Evolutionary conservation across 1,139 yeast genomes (phyloP).

Genomic region (Diutina mesorugosa): DNA sequence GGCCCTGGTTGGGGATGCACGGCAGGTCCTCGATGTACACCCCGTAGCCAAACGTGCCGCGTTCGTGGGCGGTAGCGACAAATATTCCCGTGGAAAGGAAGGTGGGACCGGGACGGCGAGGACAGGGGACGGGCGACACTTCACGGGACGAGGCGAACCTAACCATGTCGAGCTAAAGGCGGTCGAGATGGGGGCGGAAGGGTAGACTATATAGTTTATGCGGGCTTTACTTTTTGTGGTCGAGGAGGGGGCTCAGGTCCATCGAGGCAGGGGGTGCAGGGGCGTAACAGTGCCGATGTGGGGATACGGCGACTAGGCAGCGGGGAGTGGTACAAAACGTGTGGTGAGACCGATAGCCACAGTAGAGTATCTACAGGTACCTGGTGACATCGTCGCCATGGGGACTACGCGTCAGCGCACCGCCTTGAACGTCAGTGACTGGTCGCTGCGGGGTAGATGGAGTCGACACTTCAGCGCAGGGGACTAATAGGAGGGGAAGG

Average conservation of each 20-base stretch:
- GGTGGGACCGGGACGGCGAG: background rate
- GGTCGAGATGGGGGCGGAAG: background rate
- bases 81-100: background rate
- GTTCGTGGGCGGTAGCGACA: background rate
- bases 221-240: background rate
- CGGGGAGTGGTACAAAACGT: too few relatives aligned
- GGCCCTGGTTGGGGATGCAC: background rate
- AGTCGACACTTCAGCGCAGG: background rate
- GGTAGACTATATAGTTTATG: background rate
- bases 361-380: too few relatives aligned
- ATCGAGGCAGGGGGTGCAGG: background rate
- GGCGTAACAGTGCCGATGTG: background rate
- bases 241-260: background rate
- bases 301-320: too few relatives aligned
- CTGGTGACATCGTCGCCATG: too few relatives aligned
- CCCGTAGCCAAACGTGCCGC: background rate
- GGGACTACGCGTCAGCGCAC: too few relatives aligned
- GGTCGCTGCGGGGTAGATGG: background rate
- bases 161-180: background rate
- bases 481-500: background rate
- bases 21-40: background rate
- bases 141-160: background rate
- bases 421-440: too few relatives aligned
- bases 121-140: background rate
- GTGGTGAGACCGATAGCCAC: too few relatives aligned